Conservation (phyloP, 108 stramenopile species). For the Ochromonas danica region DNA sequence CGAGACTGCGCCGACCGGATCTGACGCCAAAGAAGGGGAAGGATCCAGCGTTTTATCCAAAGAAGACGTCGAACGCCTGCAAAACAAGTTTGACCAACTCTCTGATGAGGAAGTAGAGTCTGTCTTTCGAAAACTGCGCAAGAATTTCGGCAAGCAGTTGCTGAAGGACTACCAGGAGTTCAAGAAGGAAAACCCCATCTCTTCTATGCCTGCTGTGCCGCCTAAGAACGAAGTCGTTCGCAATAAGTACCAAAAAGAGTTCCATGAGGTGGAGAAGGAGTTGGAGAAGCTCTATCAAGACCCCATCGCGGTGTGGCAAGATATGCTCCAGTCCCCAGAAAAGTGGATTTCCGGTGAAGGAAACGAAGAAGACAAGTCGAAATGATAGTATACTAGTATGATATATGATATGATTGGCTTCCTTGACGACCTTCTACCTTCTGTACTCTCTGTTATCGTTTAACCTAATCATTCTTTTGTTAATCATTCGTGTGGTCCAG, state of each 20-base stretch:
- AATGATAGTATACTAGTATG: too few relatives aligned
- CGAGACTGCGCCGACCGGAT: too few relatives aligned
- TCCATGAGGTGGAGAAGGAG: neutral
- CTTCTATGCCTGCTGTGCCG: neutral
- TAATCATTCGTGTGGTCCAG: too few relatives aligned
- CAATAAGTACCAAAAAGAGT: neutral
- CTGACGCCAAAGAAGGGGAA: too few relatives aligned
- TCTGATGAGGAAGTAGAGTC: neutral
- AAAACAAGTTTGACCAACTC: neutral
- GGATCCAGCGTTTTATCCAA: neutral
- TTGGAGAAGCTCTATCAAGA: neutral
- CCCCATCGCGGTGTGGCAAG: neutral
- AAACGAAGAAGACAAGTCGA: too few relatives aligned
- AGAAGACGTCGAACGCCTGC: neutral
- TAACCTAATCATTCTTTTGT: too few relatives aligned
- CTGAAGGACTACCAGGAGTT: neutral
- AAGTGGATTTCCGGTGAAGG: too few relatives aligned
- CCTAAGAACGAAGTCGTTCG: neutral
- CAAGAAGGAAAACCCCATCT: neutral
- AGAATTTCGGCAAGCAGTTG: neutral
- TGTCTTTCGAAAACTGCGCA: neutral
- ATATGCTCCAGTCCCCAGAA: neutral
- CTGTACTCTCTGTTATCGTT: too few relatives aligned
- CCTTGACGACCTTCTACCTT: too few relatives aligned
- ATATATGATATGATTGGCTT: too few relatives aligned